phyloP scores from a whole-genome alignment of 179 eudicot genomes.

The Camellia oleifera region DNA sequence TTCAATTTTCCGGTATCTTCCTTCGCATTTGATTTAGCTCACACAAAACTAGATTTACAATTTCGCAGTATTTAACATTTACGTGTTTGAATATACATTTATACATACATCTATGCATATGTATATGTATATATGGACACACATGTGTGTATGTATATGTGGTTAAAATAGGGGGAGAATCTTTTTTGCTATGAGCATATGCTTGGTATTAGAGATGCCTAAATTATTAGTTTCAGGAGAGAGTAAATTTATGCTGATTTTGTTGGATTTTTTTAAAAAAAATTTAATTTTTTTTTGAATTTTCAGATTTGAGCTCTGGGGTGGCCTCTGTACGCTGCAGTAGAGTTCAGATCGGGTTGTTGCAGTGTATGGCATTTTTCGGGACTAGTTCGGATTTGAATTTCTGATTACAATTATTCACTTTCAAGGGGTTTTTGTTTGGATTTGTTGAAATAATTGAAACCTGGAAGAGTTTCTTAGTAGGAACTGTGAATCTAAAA shows the following conservation, averaged over 20 bases:
- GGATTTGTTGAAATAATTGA: not conserved
- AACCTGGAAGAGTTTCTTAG: not conserved
- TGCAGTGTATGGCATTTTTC: not conserved
- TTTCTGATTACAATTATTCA: not conserved
- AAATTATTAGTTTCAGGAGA: not conserved
- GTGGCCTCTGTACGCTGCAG: not conserved
- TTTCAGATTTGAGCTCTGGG: constrained; percentile 12
- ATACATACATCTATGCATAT: no score
- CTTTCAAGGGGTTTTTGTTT: not conserved
- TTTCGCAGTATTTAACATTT: no score
- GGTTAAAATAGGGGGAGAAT: no score
- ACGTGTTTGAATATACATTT: no score
- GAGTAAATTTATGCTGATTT: not conserved
- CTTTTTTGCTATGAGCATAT: no score
- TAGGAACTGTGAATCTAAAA: not conserved
- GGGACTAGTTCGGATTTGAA: not conserved
- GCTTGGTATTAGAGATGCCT: no score
- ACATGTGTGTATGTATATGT: no score
- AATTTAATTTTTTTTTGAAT: not conserved
- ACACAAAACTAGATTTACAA: no score
- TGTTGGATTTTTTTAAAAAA: not conserved
- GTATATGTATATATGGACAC: no score
- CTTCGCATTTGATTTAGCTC: not conserved
- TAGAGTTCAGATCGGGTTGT: not conserved
- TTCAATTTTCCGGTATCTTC: not conserved